Conservation (phyloP, 768 basidiomycete species). For the Tylopilus cervinicoccineus region DNA sequence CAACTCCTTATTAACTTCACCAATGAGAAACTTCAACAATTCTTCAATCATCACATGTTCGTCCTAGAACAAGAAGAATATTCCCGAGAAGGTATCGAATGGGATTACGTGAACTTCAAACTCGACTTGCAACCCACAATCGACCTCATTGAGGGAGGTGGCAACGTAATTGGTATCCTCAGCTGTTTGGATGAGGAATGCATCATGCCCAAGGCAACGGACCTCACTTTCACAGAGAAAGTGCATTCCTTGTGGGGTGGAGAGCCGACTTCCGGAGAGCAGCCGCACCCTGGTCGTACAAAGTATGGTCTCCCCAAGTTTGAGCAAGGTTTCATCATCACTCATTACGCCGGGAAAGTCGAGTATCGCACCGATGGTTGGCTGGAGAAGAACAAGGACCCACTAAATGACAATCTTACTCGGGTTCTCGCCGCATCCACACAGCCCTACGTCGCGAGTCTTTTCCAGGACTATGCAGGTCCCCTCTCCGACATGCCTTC, state of each 20-base stretch:
- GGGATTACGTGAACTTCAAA: slow-evolving; percentile 98
- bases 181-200: slow-evolving; percentile 96
- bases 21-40: slow-evolving; percentile 97
- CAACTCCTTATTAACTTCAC: slow-evolving; percentile 98
- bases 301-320: slow-evolving; percentile 89
- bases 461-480: slow-evolving; percentile 83
- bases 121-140: slow-evolving; percentile 97
- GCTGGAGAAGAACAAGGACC: slow-evolving; percentile 99
- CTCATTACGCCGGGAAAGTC: slow-evolving; percentile 95
- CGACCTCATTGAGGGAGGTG: slow-evolving; percentile 88
- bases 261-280: slow-evolving; percentile 39
- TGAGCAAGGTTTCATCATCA: slow-evolving; percentile 90
- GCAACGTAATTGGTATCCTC: slow-evolving; percentile 75
- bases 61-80: slow-evolving; percentile 99
- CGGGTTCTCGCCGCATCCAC: slow-evolving; percentile 80
- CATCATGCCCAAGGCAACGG: slow-evolving; percentile 99
- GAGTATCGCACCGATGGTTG: slow-evolving; percentile 95
- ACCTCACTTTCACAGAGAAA: slow-evolving; percentile 92
- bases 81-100: slow-evolving; percentile 91
- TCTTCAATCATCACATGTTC: slow-evolving; percentile 99
- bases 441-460: slow-evolving; percentile 73
- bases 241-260: slow-evolving; percentile 71
- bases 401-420: slow-evolving; percentile 92
- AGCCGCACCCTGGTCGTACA: slow-evolving; percentile 65
- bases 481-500: slow-evolving; percentile 28